phyloP scores from a whole-genome alignment of 306 rosid species.

The Geum urbanum region DNA sequence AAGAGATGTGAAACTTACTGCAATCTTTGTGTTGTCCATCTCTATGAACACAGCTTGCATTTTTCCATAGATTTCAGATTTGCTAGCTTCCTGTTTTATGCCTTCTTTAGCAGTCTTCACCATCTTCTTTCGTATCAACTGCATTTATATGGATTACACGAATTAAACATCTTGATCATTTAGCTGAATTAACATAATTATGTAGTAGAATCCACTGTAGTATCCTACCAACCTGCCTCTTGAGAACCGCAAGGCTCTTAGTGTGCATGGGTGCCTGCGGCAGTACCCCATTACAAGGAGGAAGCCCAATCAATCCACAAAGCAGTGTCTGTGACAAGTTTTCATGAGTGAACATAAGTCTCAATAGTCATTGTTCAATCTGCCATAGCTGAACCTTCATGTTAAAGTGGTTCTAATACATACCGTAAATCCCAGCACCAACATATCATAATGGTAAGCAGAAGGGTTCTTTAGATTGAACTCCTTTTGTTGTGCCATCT shows the following conservation, averaged over 20 bases:
- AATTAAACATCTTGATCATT: constrained; percentile 13
- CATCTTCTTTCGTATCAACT: constrained; percentile 69
- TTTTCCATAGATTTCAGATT: constrained; percentile 67
- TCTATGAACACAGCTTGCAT: constrained; percentile 81
- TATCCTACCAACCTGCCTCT: constrained; percentile 49
- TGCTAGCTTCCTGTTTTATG: constrained; percentile 56
- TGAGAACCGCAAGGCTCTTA: constrained; percentile 79
- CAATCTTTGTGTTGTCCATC: constrained; percentile 43
- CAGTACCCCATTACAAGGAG: constrained; percentile 89
- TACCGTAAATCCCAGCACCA: constrained; percentile 70
- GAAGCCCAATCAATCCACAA: constrained; percentile 79
- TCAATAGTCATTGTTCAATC: background rate
- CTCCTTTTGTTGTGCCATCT: constrained; percentile 84
- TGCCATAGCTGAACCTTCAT: constrained; percentile 10
- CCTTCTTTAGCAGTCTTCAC: constrained; percentile 81
- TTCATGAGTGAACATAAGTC: constrained; percentile 15
- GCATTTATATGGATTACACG: constrained; percentile 11
- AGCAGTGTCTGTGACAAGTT: constrained; percentile 58
- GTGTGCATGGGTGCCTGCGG: constrained; percentile 99
- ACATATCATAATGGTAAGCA: constrained; percentile 79
- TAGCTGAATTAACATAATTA: constrained; percentile 1
- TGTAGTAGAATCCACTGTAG: background rate
- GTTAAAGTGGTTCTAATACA: constrained; percentile 2
- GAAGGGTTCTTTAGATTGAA: constrained; percentile 84
- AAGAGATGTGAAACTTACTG: constrained; percentile 1